Conservation (phyloP, 768 basidiomycete species). For the Boletellus emodensis region DNA sequence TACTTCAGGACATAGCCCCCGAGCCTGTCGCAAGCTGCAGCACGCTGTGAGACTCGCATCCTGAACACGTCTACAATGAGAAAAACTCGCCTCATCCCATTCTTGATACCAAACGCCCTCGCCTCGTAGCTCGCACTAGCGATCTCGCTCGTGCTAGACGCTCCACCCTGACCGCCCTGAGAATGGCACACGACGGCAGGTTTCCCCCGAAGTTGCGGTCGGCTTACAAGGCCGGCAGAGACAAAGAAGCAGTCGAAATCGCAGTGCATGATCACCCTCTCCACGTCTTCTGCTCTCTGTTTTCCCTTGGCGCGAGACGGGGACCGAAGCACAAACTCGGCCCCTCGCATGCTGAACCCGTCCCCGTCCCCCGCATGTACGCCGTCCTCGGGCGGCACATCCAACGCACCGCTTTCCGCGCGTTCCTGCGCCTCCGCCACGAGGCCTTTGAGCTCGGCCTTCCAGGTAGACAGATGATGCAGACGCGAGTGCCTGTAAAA, state of each 20-base stretch:
- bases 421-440: slow-evolving; percentile 77
- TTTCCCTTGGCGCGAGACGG: slow-evolving; percentile 51
- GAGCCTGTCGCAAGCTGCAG: slow-evolving; percentile 71
- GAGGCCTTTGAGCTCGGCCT: slow-evolving; percentile 78
- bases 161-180: slow-evolving; percentile 67
- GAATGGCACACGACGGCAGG: slow-evolving; percentile 96
- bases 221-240: slow-evolving; percentile 75
- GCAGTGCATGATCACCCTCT: slow-evolving; percentile 82
- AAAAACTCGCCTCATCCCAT: slow-evolving; percentile 88
- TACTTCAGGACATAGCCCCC: slow-evolving; percentile 68
- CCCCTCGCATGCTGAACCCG: slow-evolving; percentile 51
- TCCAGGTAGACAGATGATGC: slow-evolving; percentile 92
- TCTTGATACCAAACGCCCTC: slow-evolving; percentile 78
- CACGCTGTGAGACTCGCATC: slow-evolving; percentile 4
- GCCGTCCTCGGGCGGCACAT: not conserved
- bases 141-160: slow-evolving; percentile 87
- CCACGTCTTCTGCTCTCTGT: slow-evolving; percentile 43
- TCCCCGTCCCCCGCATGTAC: slow-evolving; percentile 1
- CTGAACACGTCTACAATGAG: no score
- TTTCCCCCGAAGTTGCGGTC: slow-evolving; percentile 81
- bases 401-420: slow-evolving; percentile 42
- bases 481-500: slow-evolving; percentile 84
- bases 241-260: slow-evolving; percentile 99
- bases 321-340: slow-evolving; percentile 46
- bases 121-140: slow-evolving; percentile 96